Evolutionary conservation across 2,329 filamentous ascomycete species (phyloP).

Genomic region (Arachnomyces sp.): DNA sequence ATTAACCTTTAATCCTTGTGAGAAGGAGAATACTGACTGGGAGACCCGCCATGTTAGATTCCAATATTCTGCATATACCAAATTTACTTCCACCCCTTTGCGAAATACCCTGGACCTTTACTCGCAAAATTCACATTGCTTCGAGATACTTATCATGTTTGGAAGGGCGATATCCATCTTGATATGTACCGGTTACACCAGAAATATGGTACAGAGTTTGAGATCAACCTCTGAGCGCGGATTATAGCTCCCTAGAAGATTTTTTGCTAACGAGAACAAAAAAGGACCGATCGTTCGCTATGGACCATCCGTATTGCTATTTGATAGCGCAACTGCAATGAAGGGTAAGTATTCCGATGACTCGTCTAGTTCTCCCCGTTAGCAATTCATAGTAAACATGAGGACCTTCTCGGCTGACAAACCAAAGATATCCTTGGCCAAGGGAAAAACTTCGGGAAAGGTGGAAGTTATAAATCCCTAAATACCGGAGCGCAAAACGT

Average conservation of each 20-base stretch:
- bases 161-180: slow-evolving; percentile 28
- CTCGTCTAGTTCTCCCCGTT: too few species aligned
- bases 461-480: slow-evolving; percentile 66
- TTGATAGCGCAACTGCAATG: too few species aligned
- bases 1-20: too few species aligned
- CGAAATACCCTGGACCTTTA: slow-evolving; percentile 9
- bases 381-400: slow-evolving; percentile 45
- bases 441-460: slow-evolving; percentile 44
- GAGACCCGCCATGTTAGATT: too few species aligned
- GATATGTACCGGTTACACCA: slow-evolving; percentile 28
- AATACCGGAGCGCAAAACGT: slow-evolving; percentile 62
- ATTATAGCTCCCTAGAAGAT: too few species aligned
- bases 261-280: too few species aligned
- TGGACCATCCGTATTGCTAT: too few species aligned
- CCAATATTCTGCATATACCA: too few species aligned
- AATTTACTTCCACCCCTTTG: background rate
- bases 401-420: slow-evolving; percentile 42
- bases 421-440: slow-evolving; percentile 33
- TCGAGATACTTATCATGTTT: slow-evolving; percentile 20
- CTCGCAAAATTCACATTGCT: slow-evolving; percentile 8
- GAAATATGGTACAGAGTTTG: slow-evolving; percentile 22
- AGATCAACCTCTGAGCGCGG: too few species aligned
- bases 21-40: too few species aligned
- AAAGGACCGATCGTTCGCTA: too few species aligned
- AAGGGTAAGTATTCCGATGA: too few species aligned